A percentile compares a stretch with the other conserved stretches of the same genome.
Conservation (phyloP, 2,329 filamentous ascomycete genomes). For the Emericellopsis atlantica region DNA sequence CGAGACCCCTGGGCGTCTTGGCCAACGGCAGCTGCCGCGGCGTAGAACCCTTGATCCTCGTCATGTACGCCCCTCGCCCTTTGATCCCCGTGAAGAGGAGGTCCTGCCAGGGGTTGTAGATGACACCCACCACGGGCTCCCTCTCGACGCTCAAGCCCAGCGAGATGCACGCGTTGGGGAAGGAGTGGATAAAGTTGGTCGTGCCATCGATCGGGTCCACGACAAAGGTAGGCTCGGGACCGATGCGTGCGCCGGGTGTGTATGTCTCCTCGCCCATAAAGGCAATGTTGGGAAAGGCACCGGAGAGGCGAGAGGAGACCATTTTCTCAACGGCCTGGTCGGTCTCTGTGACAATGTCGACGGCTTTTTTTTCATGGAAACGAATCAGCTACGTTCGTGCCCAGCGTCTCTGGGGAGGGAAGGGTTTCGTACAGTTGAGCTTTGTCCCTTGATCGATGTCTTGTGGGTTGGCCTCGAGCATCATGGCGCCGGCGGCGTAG, state of each 20-base stretch:
- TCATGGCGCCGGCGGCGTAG: slow-evolving; percentile 52
- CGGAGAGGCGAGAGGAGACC: slow-evolving; percentile 38
- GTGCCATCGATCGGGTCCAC: slow-evolving; percentile 73
- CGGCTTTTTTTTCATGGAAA: slow-evolving; percentile 28
- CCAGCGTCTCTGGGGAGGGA: neutral
- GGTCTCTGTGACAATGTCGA: slow-evolving; percentile 56
- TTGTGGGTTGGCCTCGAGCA: slow-evolving; percentile 46
- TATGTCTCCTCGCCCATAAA: slow-evolving; percentile 74
- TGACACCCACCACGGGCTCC: slow-evolving; percentile 54
- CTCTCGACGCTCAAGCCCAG: slow-evolving; percentile 57
- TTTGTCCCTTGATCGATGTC: slow-evolving; percentile 46
- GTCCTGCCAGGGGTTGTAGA: slow-evolving; percentile 69
- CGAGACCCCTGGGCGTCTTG: slow-evolving; percentile 42
- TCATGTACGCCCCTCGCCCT: slow-evolving; percentile 53
- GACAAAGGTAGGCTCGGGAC: slow-evolving; percentile 60
- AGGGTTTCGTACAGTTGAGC: slow-evolving; percentile 44
- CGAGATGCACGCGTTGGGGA: slow-evolving; percentile 64
- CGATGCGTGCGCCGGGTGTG: slow-evolving; percentile 50
- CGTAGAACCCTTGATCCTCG: slow-evolving; percentile 26
- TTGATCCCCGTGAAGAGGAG: slow-evolving; percentile 56
- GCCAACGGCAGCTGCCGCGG: slow-evolving; percentile 25
- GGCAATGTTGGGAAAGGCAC: slow-evolving; percentile 39
- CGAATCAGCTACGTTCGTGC: too few relatives aligned
- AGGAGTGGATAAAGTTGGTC: slow-evolving; percentile 69
- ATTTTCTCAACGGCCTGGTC: slow-evolving; percentile 54